Conservation (phyloP, 2,329 filamentous ascomycete genomes). For the Penicillium sp. region DNA sequence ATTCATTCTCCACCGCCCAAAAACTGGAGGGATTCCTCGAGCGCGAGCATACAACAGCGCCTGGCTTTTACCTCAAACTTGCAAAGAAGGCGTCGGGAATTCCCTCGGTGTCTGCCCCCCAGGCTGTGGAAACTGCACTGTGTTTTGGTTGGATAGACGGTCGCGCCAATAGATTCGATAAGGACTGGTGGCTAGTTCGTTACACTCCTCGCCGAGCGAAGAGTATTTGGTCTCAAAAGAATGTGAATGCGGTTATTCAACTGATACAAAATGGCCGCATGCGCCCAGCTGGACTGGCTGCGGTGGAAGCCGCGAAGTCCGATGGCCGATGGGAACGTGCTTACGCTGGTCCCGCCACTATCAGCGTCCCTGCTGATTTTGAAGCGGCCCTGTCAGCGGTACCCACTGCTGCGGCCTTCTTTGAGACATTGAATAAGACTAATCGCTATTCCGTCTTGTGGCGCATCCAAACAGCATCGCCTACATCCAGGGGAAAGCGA, state of each 20-base stretch:
- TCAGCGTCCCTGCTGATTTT: constrained; percentile 54
- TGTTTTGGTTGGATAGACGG: constrained; percentile 67
- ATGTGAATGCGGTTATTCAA: constrained; percentile 53
- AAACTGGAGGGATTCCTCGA: constrained; percentile 46
- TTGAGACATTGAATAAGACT: constrained; percentile 42
- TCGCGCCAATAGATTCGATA: constrained; percentile 50
- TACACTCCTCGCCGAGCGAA: constrained; percentile 59
- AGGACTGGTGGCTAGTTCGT: constrained; percentile 53
- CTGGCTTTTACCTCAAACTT: constrained; percentile 52
- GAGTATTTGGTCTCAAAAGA: constrained; percentile 62
- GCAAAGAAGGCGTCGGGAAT: constrained; percentile 50
- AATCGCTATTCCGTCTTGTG: constrained; percentile 51
- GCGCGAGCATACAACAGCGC: constrained; percentile 31
- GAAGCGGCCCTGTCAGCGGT: constrained; percentile 42
- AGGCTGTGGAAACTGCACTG: constrained; percentile 59
- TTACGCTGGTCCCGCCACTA: constrained; percentile 53
- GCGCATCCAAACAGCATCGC: constrained; percentile 42
- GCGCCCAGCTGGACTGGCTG: constrained; percentile 49
- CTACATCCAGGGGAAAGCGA: constrained; percentile 33
- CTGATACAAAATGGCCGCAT: constrained; percentile 53
- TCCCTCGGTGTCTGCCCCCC: constrained; percentile 46
- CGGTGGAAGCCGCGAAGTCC: constrained; percentile 56
- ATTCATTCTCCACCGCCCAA: constrained; percentile 25
- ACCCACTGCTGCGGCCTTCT: constrained; percentile 31
- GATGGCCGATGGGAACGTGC: constrained; percentile 62